These are phyloP conservation scores for Globisporangium abappressorium DNA, from an alignment of 352 stramenopile species.

Conservation along the genomic window DNA sequence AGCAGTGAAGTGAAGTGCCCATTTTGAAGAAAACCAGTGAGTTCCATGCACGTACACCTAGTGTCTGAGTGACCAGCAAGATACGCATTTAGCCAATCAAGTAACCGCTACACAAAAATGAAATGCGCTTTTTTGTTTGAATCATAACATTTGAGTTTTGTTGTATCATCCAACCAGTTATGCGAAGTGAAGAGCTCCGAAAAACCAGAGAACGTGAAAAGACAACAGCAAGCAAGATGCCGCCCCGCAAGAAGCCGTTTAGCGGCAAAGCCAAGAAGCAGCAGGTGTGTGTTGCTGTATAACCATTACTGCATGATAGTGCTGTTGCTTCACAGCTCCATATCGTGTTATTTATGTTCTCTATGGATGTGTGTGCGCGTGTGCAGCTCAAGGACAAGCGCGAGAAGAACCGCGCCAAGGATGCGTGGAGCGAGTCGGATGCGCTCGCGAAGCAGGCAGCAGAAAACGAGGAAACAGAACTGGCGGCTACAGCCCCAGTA, in stretches of 20 bases:
- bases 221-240: constrained; percentile 18
- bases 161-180: neutral
- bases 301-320: neutral
- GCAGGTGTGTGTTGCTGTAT: constrained; percentile 35
- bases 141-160: neutral
- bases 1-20: neutral
- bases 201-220: neutral
- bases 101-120: neutral
- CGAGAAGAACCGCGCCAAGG: constrained; percentile 47
- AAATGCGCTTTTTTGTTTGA: neutral
- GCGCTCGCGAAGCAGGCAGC: constrained; percentile 14
- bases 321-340: no score
- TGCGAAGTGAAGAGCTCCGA: neutral
- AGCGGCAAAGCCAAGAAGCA: constrained; percentile 88
- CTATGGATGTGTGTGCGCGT: neutral
- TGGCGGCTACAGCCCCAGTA: neutral
- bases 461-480: constrained; percentile 14
- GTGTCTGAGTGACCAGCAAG: neutral
- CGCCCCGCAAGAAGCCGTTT: constrained; percentile 74
- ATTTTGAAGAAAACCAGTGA: constrained; percentile 2
- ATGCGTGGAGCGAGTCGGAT: constrained; percentile 24
- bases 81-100: neutral
- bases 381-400: constrained; percentile 70
- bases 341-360: neutral
- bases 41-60: neutral